Conservation (phyloP, 1,139 yeast species). For the Oligophagozyma castellii region DNA sequence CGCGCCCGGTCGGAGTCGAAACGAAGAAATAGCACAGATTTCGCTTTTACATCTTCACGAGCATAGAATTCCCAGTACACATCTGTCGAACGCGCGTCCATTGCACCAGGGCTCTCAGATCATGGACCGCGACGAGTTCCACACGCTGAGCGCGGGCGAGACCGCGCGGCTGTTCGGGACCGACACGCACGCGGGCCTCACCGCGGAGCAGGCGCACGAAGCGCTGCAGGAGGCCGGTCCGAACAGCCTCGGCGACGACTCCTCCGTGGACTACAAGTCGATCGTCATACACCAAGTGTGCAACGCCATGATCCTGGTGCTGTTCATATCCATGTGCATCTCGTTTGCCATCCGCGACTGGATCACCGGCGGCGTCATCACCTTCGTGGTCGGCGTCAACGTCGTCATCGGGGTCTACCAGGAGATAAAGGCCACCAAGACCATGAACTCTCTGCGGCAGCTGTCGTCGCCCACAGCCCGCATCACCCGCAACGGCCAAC, state of each 20-base stretch:
- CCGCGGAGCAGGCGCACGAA: slow-evolving; percentile 54
- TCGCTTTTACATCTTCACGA: no score
- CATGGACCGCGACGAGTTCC: slow-evolving; percentile 9
- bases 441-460: slow-evolving; percentile 79
- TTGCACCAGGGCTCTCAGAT: no score
- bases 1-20: no score
- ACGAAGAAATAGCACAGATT: no score
- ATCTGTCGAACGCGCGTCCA: no score
- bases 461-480: slow-evolving; percentile 92
- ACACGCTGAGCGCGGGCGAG: slow-evolving; percentile 42
- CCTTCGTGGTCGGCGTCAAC: slow-evolving; percentile 80
- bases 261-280: slow-evolving; percentile 40
- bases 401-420: slow-evolving; percentile 92
- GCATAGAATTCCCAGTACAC: no score
- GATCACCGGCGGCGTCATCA: slow-evolving; percentile 86
- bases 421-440: slow-evolving; percentile 88
- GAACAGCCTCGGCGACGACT: slow-evolving; percentile 22
- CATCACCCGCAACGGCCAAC: slow-evolving; percentile 64
- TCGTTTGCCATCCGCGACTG: slow-evolving; percentile 84
- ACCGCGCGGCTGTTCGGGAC: slow-evolving; percentile 51
- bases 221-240: slow-evolving; percentile 46
- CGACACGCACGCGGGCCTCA: slow-evolving; percentile 44
- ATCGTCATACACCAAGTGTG: slow-evolving; percentile 74
- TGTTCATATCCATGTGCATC: slow-evolving; percentile 77
- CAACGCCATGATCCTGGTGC: slow-evolving; percentile 77